A percentile compares a stretch with the other conserved stretches of the same genome.
Evolutionary conservation across 371 early-diverging fungal genomes (phyloP).

Genomic region (Phascolomyces articulosus): DNA sequence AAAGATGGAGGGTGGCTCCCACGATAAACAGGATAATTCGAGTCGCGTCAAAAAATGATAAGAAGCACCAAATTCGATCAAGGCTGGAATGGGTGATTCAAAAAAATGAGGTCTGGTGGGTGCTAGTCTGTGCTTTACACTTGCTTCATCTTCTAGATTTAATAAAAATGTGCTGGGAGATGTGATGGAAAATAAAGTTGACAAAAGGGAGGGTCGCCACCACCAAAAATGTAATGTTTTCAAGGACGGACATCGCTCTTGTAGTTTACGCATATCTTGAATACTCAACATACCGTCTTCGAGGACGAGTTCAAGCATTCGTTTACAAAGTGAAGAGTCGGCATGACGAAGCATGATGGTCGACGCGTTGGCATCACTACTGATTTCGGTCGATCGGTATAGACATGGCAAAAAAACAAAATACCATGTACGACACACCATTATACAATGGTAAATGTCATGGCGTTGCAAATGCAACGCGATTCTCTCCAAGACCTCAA

Average conservation of each 20-base stretch:
- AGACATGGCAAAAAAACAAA: constrained; percentile 3
- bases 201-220: not conserved
- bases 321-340: not conserved
- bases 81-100: not conserved
- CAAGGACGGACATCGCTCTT: not conserved
- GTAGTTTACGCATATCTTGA: not conserved
- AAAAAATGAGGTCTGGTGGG: not conserved
- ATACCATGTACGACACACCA: not conserved
- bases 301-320: not conserved
- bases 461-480: not conserved
- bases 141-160: not conserved
- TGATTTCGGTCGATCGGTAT: constrained; percentile 1
- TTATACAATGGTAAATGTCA: not conserved
- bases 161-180: not conserved
- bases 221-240: not conserved
- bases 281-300: not conserved
- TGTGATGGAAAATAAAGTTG: not conserved
- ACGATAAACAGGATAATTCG: not conserved
- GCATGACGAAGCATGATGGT: not conserved
- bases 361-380: not conserved
- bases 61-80: not conserved
- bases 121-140: no score
- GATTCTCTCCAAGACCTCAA: not conserved
- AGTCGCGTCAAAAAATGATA: not conserved
- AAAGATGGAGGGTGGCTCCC: not conserved